Percentiles rank a stretch among this genome's conserved stretches.
These are phyloP conservation scores for Bipolaris victoriae DNA, from an alignment of 2,329 filamentous ascomycete species.

Conservation along the genomic window DNA sequence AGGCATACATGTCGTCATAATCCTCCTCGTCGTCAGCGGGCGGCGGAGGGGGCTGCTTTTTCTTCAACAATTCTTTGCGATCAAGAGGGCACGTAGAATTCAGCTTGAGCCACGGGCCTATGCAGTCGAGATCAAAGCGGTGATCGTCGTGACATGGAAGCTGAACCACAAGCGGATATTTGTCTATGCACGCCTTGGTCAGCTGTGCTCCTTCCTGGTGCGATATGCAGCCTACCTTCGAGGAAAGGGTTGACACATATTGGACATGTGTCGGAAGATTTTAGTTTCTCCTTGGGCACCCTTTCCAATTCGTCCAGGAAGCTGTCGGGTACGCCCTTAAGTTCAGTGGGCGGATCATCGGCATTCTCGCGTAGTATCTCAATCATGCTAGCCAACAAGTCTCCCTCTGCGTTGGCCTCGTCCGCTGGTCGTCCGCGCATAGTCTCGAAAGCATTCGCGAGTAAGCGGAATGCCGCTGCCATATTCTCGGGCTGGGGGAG, in stretches of 20 bases:
- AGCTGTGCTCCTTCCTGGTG: conserved; percentile 18
- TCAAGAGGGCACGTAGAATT: conserved; percentile 69
- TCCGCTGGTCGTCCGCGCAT: conserved; percentile 57
- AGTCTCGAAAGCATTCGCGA: conserved; percentile 66
- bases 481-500: conserved; percentile 66
- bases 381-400: conserved; percentile 63
- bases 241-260: conserved; percentile 67
- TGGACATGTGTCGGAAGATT: conserved; percentile 60
- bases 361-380: conserved; percentile 61
- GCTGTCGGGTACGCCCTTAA: conserved; percentile 66
- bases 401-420: conserved; percentile 35
- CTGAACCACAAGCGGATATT: conserved; percentile 68
- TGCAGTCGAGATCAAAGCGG: conserved; percentile 69
- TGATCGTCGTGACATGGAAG: conserved; percentile 67
- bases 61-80: conserved; percentile 64
- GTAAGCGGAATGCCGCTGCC: conserved; percentile 63
- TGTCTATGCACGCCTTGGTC: conserved; percentile 46
- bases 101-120: conserved; percentile 68
- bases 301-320: conserved; percentile 67
- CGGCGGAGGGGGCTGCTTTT: conserved; percentile 51
- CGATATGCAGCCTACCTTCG: conserved; percentile 53
- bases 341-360: conserved; percentile 64
- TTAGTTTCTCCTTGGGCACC: conserved; percentile 62
- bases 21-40: conserved; percentile 59
- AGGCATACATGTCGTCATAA: conserved; percentile 59